These are phyloP conservation scores for Clavispora santaluciae DNA, from an alignment of 805 yeast species.

Conservation along the genomic window DNA sequence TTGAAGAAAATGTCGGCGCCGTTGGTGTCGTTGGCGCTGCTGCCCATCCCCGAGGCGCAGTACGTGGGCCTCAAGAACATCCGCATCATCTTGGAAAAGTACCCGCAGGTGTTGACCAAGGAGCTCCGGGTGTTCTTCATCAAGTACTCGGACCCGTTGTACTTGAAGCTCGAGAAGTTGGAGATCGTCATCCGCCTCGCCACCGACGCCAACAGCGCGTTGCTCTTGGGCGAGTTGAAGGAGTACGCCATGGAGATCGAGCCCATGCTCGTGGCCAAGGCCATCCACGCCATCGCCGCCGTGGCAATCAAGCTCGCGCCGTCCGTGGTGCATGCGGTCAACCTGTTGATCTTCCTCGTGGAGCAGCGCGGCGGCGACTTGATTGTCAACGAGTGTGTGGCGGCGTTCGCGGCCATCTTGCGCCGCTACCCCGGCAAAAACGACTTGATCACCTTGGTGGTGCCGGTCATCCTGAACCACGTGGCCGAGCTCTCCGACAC, in stretches of 20 bases:
- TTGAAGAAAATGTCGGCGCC: conserved; percentile 79
- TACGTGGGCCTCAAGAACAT: conserved; percentile 90
- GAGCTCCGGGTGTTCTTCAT: conserved; percentile 88
- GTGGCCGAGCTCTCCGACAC: conserved; percentile 44
- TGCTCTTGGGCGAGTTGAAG: conserved; percentile 63
- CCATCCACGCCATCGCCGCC: conserved; percentile 66
- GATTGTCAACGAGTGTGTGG: conserved; percentile 54
- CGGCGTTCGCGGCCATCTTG: conserved; percentile 59
- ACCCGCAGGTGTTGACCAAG: conserved; percentile 70
- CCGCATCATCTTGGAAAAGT: conserved; percentile 81
- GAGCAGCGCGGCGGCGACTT: conserved; percentile 61
- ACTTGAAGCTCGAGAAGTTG: conserved; percentile 69
- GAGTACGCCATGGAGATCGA: conserved; percentile 87
- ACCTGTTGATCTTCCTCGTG: conserved; percentile 52
- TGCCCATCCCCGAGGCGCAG: conserved; percentile 87
- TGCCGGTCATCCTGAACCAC: conserved; percentile 50
- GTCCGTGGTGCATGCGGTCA: conserved; percentile 54
- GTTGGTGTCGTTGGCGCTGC: conserved; percentile 77
- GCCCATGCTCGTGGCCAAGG: conserved; percentile 62
- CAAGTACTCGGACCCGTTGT: conserved; percentile 79
- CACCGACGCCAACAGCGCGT: conserved; percentile 51
- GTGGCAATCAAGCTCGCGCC: conserved; percentile 60
- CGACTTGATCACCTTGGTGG: conserved; percentile 44
- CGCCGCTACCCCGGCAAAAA: conserved; percentile 58
- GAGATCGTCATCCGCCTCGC: conserved; percentile 71